Conservation (phyloP, 441 rosid species). For the Erodium texanum region DNA sequence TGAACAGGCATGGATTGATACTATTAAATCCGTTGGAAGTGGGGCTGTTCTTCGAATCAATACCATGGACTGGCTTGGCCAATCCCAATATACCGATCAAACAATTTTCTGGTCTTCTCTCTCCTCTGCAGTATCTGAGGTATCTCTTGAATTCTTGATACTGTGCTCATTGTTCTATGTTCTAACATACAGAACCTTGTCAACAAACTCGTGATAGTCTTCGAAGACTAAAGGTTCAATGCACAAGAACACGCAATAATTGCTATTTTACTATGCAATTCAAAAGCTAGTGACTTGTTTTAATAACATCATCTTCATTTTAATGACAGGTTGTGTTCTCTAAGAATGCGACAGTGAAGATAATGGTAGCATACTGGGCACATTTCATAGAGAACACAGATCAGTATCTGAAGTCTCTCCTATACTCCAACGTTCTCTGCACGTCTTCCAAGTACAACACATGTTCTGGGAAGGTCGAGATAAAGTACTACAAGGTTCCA, state of each 20-base stretch:
- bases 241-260: no score
- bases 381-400: constrained; percentile 66
- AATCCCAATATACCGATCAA: constrained; percentile 47
- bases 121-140: constrained; percentile 70
- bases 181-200: background rate
- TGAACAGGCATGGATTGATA: constrained; percentile 82
- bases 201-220: background rate
- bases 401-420: constrained; percentile 56
- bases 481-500: constrained; percentile 61
- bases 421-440: constrained; percentile 68
- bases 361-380: constrained; percentile 78
- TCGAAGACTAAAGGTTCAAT: no score
- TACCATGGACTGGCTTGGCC: constrained; percentile 95
- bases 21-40: constrained; percentile 53
- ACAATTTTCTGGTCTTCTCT: constrained; percentile 68
- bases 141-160: constrained; percentile 15
- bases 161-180: background rate
- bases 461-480: constrained; percentile 65
- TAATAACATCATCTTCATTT: no score
- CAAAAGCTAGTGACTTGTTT: no score
- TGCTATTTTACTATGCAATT: no score
- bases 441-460: constrained; percentile 49
- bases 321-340: constrained; percentile 55
- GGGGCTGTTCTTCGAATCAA: constrained; percentile 61
- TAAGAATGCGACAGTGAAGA: constrained; percentile 70